Percentiles rank a stretch among this genome's conserved stretches.
These are phyloP conservation scores for Gloeostereum incarnatum DNA, from an alignment of 768 basidiomycete species.

Conservation along the genomic window DNA sequence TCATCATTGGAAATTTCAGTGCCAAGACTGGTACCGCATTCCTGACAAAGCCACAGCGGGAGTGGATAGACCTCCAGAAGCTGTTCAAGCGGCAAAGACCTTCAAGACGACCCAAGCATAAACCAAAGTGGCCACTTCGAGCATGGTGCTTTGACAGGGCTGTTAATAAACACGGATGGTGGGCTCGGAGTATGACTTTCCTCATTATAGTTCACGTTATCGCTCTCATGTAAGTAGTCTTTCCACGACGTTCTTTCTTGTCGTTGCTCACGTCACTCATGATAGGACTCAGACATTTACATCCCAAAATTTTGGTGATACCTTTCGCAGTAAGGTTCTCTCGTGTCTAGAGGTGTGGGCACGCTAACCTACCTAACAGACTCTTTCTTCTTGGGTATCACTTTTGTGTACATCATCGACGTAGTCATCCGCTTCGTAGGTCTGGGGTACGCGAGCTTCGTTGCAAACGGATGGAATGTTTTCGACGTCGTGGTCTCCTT, in stretches of 20 bases:
- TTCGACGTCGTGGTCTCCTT: slow-evolving; percentile 78
- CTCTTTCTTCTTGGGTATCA: slow-evolving; percentile 62
- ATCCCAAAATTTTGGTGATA: slow-evolving; percentile 35
- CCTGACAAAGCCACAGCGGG: slow-evolving; percentile 77
- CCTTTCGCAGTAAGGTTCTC: slow-evolving; percentile 51
- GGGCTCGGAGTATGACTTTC: slow-evolving; percentile 72
- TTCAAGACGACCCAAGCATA: slow-evolving; percentile 64
- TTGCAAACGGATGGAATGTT: slow-evolving; percentile 89
- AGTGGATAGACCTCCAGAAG: slow-evolving; percentile 92
- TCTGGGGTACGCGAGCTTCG: slow-evolving; percentile 76
- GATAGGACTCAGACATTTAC: slow-evolving; percentile 76
- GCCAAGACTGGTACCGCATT: slow-evolving; percentile 81
- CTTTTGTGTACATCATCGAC: slow-evolving; percentile 68
- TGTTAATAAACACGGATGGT: slow-evolving; percentile 88
- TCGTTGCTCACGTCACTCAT: too few species aligned
- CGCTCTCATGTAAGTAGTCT: slow-evolving; percentile 77
- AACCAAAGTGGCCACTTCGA: slow-evolving; percentile 45
- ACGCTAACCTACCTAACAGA: too few species aligned
- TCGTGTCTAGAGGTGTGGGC: too few species aligned
- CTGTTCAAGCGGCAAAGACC: slow-evolving; percentile 81
- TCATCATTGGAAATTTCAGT: slow-evolving; percentile 93
- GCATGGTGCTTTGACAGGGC: slow-evolving; percentile 92
- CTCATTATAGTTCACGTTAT: slow-evolving; percentile 80
- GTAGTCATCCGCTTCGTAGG: slow-evolving; percentile 70
- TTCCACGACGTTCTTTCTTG: too few species aligned